Base-by-base conservation (phyloP, 371 early-diverging fungal genomes). In the Apophysomyces elegans region DNA sequence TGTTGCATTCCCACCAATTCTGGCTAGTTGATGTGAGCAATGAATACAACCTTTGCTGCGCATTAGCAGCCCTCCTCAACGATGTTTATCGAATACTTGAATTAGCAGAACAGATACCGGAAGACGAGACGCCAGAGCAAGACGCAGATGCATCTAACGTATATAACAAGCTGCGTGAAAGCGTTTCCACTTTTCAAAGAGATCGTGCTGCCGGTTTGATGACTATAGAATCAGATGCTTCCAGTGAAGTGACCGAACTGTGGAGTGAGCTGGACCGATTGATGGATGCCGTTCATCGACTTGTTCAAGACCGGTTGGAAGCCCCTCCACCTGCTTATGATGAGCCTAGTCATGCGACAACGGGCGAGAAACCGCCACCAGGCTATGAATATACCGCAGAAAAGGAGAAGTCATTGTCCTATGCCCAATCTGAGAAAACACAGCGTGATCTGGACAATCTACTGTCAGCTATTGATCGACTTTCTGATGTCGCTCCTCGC, bases 401-500 rank as follows among this genome's bases (percentile, higher is more conserved):
- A 8, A 59, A 59, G n/a, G 43, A 59, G n/a, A 37, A 8, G 39
- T 9, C 9, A 0, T 16, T 21, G 9, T 21, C 54, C 59, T 45
- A 46, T 32, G 7, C 58, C 45, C 44, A 35, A n/a, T 26, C 26
- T 21, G 54, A 64, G 61, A 64, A 64, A 43, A 76, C 73, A 16
- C 75, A 75, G 13, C 65, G 65, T 18, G 87, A 86, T 44, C 61
- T 86, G 18, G 76, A 81, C 68, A 70, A 74, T 44, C 72, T 86
- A 35, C 69, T 86, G 58, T 65, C 75, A n/a, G 83, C 87, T 13
- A 78, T 86, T 26, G 83, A 86, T 41, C 68, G 78, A 26, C 63
- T 86, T 1, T 74, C 80, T 4, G 58, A 66, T 21, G 75, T 80
- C 7, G 79, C 81, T 0, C 87, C 87, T 0, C 73, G 78, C 7